Evolutionary conservation across 192 early-diverging fungal genomes (phyloP).

Genomic region (Chytriomyces confervae): DNA sequence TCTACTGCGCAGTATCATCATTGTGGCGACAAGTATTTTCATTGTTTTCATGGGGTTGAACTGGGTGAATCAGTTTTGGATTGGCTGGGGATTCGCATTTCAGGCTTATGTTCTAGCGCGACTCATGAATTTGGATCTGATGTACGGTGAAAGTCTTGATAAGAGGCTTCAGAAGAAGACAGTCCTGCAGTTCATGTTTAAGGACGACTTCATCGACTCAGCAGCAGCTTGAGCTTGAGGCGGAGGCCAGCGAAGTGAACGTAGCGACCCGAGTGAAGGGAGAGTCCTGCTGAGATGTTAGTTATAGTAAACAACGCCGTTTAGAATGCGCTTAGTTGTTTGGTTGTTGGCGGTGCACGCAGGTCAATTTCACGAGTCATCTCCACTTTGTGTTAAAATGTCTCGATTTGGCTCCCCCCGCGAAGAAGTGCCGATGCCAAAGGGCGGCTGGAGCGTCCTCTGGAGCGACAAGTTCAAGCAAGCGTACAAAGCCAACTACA

Average conservation of each 20-base stretch:
- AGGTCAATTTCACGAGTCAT: too few relatives aligned
- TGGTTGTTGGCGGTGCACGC: too few relatives aligned
- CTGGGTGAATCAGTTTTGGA: not conserved
- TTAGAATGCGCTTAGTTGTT: too few relatives aligned
- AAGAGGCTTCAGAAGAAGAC: not conserved
- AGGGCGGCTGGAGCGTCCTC: slow-evolving; percentile 1
- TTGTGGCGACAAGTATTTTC: not conserved
- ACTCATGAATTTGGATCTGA: not conserved
- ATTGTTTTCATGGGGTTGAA: not conserved
- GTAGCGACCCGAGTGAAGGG: too few relatives aligned
- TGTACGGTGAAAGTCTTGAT: not conserved
- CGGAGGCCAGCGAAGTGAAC: too few relatives aligned
- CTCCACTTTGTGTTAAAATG: too few relatives aligned
- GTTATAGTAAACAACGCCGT: too few relatives aligned
- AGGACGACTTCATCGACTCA: too few relatives aligned
- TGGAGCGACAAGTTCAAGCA: not conserved
- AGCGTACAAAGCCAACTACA: not conserved
- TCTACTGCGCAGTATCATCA: not conserved
- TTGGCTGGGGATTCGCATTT: not conserved
- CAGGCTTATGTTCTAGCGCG: not conserved
- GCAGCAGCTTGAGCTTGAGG: too few relatives aligned
- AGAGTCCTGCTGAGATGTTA: too few relatives aligned
- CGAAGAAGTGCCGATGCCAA: slow-evolving; percentile 1
- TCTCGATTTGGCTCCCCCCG: not conserved
- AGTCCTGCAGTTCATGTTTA: not conserved